Evolutionary conservation across 73 alveolate species (phyloP).

Genomic region (Blepharisma japonicum): DNA sequence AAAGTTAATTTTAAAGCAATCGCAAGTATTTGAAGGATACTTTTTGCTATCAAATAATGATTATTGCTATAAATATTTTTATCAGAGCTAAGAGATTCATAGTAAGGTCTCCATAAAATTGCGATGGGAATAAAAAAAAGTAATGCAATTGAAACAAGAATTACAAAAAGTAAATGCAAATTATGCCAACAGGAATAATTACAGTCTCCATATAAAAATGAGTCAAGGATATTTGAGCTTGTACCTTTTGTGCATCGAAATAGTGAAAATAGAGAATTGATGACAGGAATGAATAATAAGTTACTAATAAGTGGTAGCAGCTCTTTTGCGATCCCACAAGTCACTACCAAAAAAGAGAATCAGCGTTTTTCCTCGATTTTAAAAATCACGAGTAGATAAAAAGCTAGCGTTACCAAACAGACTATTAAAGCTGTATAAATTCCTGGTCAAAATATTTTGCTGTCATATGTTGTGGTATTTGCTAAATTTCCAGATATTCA

Average conservation of each 20-base stretch:
- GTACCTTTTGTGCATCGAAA: not conserved
- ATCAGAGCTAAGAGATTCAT: too few species aligned
- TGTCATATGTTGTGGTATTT: not conserved
- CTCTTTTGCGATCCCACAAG: too few species aligned
- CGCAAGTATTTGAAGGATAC: too few species aligned
- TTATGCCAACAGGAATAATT: not conserved
- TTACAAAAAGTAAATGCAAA: not conserved
- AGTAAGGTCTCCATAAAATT: not conserved
- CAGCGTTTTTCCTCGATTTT: too few species aligned
- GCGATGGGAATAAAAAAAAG: not conserved
- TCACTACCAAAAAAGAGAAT: too few species aligned
- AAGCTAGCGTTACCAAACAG: too few species aligned
- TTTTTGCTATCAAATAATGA: too few species aligned
- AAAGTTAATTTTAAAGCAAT: too few species aligned
- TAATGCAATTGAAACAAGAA: not conserved
- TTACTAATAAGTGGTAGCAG: not conserved
- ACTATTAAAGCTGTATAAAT: not conserved
- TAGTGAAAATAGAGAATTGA: not conserved
- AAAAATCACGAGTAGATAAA: too few species aligned
- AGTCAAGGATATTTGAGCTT: not conserved
- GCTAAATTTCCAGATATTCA: not conserved
- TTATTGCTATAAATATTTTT: too few species aligned
- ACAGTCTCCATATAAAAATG: constrained; percentile 8
- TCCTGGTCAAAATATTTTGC: not conserved
- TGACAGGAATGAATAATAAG: not conserved